These are phyloP conservation scores for Arctostaphylos glauca DNA, from an alignment of 148 eudicot species.

Conservation along the genomic window DNA sequence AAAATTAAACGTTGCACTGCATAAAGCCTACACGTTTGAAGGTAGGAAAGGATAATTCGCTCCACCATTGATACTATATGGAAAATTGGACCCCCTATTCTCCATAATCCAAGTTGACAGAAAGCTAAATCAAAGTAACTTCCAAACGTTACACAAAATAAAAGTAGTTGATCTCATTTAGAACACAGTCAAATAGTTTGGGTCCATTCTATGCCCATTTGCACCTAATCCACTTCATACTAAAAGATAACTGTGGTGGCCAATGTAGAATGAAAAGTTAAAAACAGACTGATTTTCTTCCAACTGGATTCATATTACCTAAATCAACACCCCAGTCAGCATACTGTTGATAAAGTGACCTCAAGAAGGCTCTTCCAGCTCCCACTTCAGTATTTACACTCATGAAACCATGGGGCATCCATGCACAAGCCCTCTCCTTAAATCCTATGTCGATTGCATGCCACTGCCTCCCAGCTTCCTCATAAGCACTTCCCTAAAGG, in stretches of 20 bases:
- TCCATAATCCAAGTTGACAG: neutral
- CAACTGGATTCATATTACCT: slow-evolving; percentile 40
- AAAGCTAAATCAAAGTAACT: neutral
- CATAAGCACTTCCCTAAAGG: slow-evolving; percentile 64
- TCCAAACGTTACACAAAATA: neutral
- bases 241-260: neutral
- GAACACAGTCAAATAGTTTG: neutral
- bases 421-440: slow-evolving; percentile 67
- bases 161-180: neutral
- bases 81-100: neutral
- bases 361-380: slow-evolving; percentile 92
- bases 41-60: neutral
- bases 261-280: neutral
- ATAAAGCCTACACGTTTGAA: neutral
- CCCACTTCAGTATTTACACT: slow-evolving; percentile 68
- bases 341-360: slow-evolving; percentile 89
- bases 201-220: slow-evolving; percentile 5
- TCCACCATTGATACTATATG: neutral
- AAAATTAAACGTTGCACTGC: neutral
- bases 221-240: neutral
- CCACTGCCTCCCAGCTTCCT: slow-evolving; percentile 68
- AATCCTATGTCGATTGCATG: slow-evolving; percentile 74
- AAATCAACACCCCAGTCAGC: slow-evolving; percentile 97
- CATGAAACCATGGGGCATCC: slow-evolving; percentile 98
- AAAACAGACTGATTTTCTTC: neutral